Percentiles rank a stretch among this genome's conserved stretches.
phyloP scores from a whole-genome alignment of 768 basidiomycete genomes.

The Glaciozyma martinii region DNA sequence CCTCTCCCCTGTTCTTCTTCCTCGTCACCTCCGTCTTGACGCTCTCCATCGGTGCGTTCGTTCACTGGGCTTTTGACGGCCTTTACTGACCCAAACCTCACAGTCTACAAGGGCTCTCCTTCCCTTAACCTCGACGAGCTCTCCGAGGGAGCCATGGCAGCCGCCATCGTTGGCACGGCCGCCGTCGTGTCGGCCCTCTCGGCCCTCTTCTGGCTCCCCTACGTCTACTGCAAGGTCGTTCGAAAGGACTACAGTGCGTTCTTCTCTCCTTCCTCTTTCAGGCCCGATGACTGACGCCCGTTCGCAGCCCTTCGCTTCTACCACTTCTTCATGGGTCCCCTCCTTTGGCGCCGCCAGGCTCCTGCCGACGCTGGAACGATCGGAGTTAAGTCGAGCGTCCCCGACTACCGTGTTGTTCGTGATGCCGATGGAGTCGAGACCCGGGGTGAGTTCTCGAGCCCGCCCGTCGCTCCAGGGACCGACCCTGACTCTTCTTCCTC shows the following conservation, averaged over 20 bases:
- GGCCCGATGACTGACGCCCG: background rate
- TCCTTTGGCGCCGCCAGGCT: conserved; percentile 40
- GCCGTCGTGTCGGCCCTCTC: conserved; percentile 39
- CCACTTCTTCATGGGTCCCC: conserved; percentile 42
- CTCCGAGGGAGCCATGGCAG: conserved; percentile 35
- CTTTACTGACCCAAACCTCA: too few relatives aligned
- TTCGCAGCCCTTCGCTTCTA: conserved; percentile 38
- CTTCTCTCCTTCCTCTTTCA: too few relatives aligned
- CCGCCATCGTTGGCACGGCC: conserved; percentile 41
- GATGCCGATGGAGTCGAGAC: conserved; percentile 5
- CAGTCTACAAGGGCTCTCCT: conserved; percentile 43
- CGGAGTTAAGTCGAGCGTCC: conserved; percentile 31
- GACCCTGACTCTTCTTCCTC: background rate
- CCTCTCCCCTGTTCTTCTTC: conserved; percentile 36
- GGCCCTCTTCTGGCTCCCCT: conserved; percentile 44
- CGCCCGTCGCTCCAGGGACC: background rate
- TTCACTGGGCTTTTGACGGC: too few relatives aligned
- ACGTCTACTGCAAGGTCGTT: conserved; percentile 41
- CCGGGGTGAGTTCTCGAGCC: background rate
- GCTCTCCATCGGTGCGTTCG: conserved; percentile 39
- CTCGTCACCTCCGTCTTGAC: conserved; percentile 39
- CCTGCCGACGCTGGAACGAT: conserved; percentile 37
- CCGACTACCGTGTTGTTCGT: conserved; percentile 38
- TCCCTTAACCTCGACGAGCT: conserved; percentile 40
- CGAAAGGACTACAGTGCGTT: conserved; percentile 42